Conservation (phyloP, 78 protist species). For the Cyanophora paradoxa region DNA sequence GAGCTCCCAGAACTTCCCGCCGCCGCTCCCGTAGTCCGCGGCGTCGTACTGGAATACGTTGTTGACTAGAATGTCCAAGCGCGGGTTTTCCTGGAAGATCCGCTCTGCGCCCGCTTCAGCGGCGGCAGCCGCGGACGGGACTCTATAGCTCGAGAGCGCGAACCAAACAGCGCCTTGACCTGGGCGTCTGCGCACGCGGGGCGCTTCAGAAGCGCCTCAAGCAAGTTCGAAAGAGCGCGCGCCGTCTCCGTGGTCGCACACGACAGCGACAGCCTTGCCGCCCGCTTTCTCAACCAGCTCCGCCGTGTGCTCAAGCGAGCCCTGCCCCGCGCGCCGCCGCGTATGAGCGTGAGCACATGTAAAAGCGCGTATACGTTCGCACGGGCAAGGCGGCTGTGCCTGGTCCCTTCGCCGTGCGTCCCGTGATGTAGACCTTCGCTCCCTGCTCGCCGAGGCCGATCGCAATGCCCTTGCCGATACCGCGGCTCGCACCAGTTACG, state of each 20-base stretch:
- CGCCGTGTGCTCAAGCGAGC: neutral
- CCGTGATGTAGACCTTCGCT: neutral
- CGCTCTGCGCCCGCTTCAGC: neutral
- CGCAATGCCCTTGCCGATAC: slow-evolving; percentile 8
- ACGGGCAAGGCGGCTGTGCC: no score
- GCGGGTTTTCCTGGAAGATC: neutral
- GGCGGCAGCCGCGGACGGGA: no score
- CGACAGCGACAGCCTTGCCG: neutral
- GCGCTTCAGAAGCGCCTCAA: no score
- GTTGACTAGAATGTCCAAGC: neutral
- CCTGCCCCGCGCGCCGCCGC: no score
- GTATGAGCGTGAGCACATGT: no score
- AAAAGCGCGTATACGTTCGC: no score
- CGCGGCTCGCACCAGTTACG: slow-evolving; percentile 3
- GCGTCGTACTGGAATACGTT: neutral
- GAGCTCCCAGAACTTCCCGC: neutral
- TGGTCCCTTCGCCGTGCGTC: neutral
- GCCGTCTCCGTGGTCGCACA: neutral
- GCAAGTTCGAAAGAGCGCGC: no score
- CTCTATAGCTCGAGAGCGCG: no score
- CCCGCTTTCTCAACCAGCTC: neutral
- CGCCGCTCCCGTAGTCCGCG: neutral
- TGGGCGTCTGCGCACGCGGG: no score
- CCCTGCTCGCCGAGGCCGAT: slow-evolving; percentile 3
- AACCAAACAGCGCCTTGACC: no score